Evolutionary conservation across 129 eudicot species (phyloP), one percentile per base, ranked within the genome.

Genomic region (Dittrichia graveolens): DNA sequence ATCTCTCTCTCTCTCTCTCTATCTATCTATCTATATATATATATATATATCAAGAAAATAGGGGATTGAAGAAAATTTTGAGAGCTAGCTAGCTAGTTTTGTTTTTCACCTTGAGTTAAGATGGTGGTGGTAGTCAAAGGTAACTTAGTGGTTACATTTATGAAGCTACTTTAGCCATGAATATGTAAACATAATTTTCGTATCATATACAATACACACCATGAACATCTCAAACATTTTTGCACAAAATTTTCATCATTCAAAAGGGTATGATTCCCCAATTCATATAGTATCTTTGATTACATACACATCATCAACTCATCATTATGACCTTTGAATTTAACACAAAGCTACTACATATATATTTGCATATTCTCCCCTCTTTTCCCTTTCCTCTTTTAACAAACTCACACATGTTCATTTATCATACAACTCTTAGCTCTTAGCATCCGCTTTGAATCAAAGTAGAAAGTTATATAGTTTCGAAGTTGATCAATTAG

Each of bases 81-180:
- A n/a, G n/a, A n/a, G n/a, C n/a, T n/a, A n/a, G n/a, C 31, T 24
- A 24, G 31, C 31, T 24, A 24, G 2, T 0, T 24, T 24, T 24
- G 31, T 68, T 65, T 61, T 78, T 78, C 34, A 70, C 77, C 77
- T 50, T 69, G 65, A 69, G 65, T 78, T 42, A 78, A 70, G 65
- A 14, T 48, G 8, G 50, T 68, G 70, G 76, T 71, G 58, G 62
- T 61, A 60, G 82, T 78, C 82, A 78, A 70, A 44, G 72, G 66
- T 43, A 53, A 38, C 72, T 62, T 65, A 61, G 65, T 78, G 65
- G 72, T 7, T 52, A 70, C 82, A 78, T 78, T 78, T 70, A 78
- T 70, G 82, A 53, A 78, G 77, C 52, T 50, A 65, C 72, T 78
- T 78, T 78, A 54, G 64, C 82, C 72, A 78, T 52, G 82, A 70